Base-by-base conservation (phyloP, 352 stramenopile species). In the Phytophthora brassicae region DNA sequence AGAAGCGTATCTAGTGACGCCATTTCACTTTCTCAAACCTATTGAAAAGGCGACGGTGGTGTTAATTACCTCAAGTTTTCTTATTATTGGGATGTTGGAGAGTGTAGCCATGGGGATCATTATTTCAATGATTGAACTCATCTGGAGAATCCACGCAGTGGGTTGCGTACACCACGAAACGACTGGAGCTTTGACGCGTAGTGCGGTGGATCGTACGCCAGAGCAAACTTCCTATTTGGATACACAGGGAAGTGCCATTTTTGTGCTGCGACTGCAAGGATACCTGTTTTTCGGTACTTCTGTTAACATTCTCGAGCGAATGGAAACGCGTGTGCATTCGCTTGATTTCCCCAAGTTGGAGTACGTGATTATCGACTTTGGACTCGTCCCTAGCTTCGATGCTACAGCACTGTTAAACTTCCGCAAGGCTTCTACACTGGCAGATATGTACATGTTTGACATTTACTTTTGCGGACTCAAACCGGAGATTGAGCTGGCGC, bases 201-300 rank as follows among this genome's bases (percentile, higher is more conserved):
- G 83, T 53, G 77, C 83, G 0, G 80, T 90, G 14, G 83, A 92
- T 31, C 83, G 83, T 24, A 88, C 81, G 2, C 66, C 72, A 1
- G 83, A 90, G 39, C 78, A 92, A 43, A 66, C 70, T 1, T 71
- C 70, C 14, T 90, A 74, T 50, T 44, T 90, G 4, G 80, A 89
- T 26, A 24, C 48, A 3, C 56, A 89, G 38, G 81, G 82, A 17
- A 77, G 69, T 14, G 60, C 83, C 20, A 86, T 90, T 22, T 94
- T 90, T 38, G 72, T 91, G 19, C 51, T 94, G 46, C 82, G 82
- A 43, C 50, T 94, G 1, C 82, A 94, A 64, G 85, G 85, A 7
- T 91, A 92, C 29, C 61, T 94, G 4, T 94, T 90, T 68, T 94
- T 94, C 53, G 85, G 82, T 6, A 94, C 84, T 7, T 90, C 82